Conservation (phyloP, 228 moss, liverwort and hornwort species). For the Sphagnum fallax region DNA sequence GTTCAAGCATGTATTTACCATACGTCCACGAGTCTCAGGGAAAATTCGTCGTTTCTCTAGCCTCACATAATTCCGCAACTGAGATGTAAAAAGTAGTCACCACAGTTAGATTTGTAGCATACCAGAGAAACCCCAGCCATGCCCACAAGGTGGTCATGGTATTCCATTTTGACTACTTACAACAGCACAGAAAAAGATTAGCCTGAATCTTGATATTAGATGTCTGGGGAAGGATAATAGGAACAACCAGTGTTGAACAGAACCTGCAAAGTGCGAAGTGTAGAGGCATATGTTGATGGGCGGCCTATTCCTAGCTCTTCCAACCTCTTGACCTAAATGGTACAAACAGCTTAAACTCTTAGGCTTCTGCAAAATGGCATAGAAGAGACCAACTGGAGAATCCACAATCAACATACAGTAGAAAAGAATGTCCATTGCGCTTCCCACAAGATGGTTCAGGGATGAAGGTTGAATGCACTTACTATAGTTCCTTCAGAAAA, state of each 20-base stretch:
- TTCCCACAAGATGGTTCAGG: not conserved
- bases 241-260: too few species aligned
- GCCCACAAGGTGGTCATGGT: not conserved
- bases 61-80: conserved; percentile 83
- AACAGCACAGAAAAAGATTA: too few species aligned
- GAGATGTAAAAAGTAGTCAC: conserved; percentile 14
- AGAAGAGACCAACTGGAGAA: not conserved
- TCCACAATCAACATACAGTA: not conserved
- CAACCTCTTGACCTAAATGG: conserved; percentile 65
- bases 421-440: not conserved
- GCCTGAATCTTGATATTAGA: too few species aligned
- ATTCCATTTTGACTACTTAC: too few species aligned
- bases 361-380: not conserved
- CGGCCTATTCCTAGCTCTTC: conserved; percentile 97
- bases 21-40: conserved; percentile 85
- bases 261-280: conserved; percentile 86
- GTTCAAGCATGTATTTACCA: conserved; percentile 33
- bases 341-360: not conserved
- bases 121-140: not conserved
- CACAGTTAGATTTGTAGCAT: not conserved
- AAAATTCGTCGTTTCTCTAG: conserved; percentile 77
- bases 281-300: conserved; percentile 96
- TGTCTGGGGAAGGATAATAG: too few species aligned
- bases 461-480: conserved; percentile 9
- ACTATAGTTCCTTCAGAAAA: conserved; percentile 91